Percentiles rank a stretch among this genome's conserved stretches.
Conservation (phyloP, 148 eudicot species). For the Heliosperma pusillum region DNA sequence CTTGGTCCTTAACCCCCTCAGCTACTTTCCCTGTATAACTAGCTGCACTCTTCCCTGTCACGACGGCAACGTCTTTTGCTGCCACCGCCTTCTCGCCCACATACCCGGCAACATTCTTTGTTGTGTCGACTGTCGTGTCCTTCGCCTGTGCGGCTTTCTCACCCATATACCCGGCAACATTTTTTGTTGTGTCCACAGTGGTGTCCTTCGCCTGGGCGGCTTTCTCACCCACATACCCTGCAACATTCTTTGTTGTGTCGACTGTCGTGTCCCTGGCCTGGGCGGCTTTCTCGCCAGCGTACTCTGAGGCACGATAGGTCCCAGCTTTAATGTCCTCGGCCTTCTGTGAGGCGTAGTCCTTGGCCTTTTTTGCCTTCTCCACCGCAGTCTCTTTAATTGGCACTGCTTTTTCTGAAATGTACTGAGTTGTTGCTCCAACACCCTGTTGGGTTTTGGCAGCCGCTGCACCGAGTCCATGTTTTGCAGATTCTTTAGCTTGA, state of each 20-base stretch:
- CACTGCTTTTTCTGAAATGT: conserved; percentile 30
- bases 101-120: conserved; percentile 34
- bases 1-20: conserved; percentile 49
- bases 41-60: conserved; percentile 36
- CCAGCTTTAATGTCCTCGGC: background rate
- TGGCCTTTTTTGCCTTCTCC: conserved; percentile 36
- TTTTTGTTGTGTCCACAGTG: conserved; percentile 38
- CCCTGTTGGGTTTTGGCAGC: conserved; percentile 27
- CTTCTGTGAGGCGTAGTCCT: conserved; percentile 26
- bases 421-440: conserved; percentile 27
- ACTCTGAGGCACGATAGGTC: conserved; percentile 16
- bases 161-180: conserved; percentile 30
- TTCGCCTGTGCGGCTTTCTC: conserved; percentile 27
- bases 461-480: conserved; percentile 22
- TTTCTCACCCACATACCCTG: conserved; percentile 43
- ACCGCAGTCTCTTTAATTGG: conserved; percentile 25
- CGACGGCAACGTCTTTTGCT: conserved; percentile 41
- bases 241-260: conserved; percentile 31
- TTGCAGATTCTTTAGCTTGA: conserved; percentile 22
- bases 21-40: conserved; percentile 48
- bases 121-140: conserved; percentile 33
- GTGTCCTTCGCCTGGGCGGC: conserved; percentile 42
- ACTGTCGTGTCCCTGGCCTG: conserved; percentile 37
- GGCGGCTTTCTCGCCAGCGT: conserved; percentile 26
- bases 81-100: conserved; percentile 44